Evolutionary conservation across 768 basidiomycete genomes (phyloP).

Genomic region (Russula dissimulans): DNA sequence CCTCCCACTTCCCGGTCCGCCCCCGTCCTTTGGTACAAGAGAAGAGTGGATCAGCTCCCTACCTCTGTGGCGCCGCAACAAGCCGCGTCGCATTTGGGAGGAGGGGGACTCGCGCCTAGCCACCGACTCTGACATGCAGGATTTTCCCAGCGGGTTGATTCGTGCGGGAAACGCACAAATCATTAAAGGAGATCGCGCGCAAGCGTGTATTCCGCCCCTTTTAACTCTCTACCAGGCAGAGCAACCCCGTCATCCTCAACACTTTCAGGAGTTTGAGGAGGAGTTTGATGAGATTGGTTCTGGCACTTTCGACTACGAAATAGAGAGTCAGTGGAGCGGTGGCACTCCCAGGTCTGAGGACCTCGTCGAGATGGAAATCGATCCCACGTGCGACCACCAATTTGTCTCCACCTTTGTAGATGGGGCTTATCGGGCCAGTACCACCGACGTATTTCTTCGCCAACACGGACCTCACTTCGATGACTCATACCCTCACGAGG

Average conservation of each 20-base stretch:
- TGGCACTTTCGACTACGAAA: constrained; percentile 32
- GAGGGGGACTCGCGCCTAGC: constrained; percentile 34
- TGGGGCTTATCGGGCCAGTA: not conserved
- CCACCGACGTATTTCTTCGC: not conserved
- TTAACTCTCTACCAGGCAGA: constrained; percentile 23
- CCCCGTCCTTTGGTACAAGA: constrained; percentile 54
- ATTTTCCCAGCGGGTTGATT: constrained; percentile 69
- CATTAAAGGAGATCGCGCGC: constrained; percentile 80
- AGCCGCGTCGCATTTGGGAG: constrained; percentile 58
- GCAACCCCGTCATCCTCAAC: not conserved
- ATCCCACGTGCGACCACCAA: constrained; percentile 19
- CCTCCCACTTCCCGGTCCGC: constrained; percentile 49
- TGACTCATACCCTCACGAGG: constrained; percentile 56
- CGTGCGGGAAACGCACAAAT: constrained; percentile 67
- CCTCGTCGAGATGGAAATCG: constrained; percentile 27
- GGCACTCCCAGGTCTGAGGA: constrained; percentile 24
- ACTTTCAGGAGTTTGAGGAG: constrained; percentile 22
- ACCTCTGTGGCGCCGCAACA: constrained; percentile 62
- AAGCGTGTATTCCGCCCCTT: constrained; percentile 79
- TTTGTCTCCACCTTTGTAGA: constrained; percentile 1
- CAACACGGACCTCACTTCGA: constrained; percentile 21
- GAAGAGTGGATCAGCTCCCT: constrained; percentile 69
- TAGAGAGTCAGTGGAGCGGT: constrained; percentile 32
- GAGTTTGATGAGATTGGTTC: constrained; percentile 39
- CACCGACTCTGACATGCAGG: constrained; percentile 32